Base-by-base conservation (phyloP, 306 rosid species). In the Clitoria ternatea region DNA sequence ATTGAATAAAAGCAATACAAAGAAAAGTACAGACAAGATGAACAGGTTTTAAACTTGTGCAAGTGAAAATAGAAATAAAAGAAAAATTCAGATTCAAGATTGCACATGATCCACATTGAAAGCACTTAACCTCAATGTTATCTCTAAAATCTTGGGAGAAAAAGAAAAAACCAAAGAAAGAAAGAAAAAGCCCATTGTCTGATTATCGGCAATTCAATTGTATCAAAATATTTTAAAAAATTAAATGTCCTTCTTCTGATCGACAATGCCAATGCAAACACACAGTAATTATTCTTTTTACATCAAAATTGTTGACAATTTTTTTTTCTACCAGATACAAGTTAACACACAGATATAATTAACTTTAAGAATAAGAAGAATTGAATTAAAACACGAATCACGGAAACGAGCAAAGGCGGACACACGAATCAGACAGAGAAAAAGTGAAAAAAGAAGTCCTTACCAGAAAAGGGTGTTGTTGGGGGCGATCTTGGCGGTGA, bases 401-500 rank as follows among this genome's bases (percentile, higher is more conserved):
- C n/a, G n/a, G n/a, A n/a, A n/a, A n/a, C n/a, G n/a, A n/a, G n/a
- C n/a, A n/a, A n/a, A n/a, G n/a, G n/a, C n/a, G n/a, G n/a, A n/a
- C n/a, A n/a, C n/a, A n/a, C n/a, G n/a, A n/a, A n/a, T n/a, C n/a
- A 15, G 5, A 29, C 3, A 29, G 32, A 29, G 32, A 29, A 5
- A 29, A 5, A 29, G 32, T 2, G 32, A 29, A 5, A 29, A 5
- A 29, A 1, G 17, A 12, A 66, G 36, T 23, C 15, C 75, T 75
- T 88, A 90, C 92, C 91, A 75, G 72, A 43, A 77, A 13, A 5
- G 82, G 77, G 74, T 68, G 86, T 24, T 88, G 87, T 24, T 88
- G 87, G 30, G 75, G 36, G 66, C 82, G 97, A 90, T 90, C 96
- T 74, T 88, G 82, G 15, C 63, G 65, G 24, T 90, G 91, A 69